Percentiles rank a stretch among this genome's conserved stretches.
Conservation (phyloP, 495 filamentous ascomycete genomes). For the Tuber calosporum region DNA sequence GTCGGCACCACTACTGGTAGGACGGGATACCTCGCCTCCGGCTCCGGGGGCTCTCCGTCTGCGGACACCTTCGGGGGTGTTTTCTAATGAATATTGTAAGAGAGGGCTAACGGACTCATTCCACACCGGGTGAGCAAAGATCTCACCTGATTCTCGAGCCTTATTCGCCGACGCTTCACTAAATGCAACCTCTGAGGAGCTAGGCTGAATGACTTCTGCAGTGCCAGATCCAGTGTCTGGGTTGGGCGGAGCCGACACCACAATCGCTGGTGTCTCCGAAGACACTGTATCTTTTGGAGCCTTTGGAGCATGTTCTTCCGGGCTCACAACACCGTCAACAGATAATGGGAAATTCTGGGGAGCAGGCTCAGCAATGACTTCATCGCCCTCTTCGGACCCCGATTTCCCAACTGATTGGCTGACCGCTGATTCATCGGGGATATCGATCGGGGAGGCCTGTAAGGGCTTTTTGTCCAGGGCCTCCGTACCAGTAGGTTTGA, state of each 20-base stretch:
- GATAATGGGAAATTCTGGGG: constrained; percentile 19
- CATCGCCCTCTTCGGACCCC: constrained; percentile 12
- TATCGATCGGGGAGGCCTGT: not conserved
- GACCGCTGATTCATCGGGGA: constrained; percentile 1
- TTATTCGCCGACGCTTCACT: constrained; percentile 13
- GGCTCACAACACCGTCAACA: constrained; percentile 22
- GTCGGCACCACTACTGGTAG: constrained; percentile 39
- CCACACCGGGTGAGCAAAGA: constrained; percentile 42
- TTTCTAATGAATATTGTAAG: constrained; percentile 43
- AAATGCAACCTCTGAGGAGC: constrained; percentile 18
- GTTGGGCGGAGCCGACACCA: constrained; percentile 30
- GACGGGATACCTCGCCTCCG: constrained; percentile 17
- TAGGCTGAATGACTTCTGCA: constrained; percentile 35
- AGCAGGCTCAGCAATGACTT: constrained; percentile 29
- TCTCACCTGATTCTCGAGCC: constrained; percentile 40
- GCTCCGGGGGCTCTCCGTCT: constrained; percentile 21
- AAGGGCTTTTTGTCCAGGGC: constrained; percentile 2
- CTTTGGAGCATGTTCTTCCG: constrained; percentile 20
- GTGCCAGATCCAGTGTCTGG: constrained; percentile 24
- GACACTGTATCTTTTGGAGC: constrained; percentile 21
- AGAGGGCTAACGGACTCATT: constrained; percentile 41
- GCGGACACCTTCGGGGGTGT: constrained; percentile 37
- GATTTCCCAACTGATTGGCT: constrained; percentile 13
- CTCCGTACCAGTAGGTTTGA: not conserved
- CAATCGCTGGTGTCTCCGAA: constrained; percentile 30